Base-by-base conservation (phyloP, 495 filamentous ascomycete genomes). In the Neurospora sp. region DNA sequence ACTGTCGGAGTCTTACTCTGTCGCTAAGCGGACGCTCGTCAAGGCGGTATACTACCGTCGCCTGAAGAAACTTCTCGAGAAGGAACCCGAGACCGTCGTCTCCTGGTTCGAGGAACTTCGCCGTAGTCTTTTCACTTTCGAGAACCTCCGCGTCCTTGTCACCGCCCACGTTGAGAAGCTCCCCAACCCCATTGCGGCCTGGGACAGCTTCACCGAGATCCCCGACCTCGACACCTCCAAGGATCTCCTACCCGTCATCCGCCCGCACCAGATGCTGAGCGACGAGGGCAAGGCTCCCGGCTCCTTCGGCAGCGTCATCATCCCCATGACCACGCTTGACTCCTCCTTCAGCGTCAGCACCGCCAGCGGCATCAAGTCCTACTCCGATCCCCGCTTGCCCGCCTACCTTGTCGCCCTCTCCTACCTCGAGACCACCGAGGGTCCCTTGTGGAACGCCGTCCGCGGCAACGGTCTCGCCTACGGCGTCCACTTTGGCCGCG, bases 391-490 rank as follows among this genome's bases (percentile, higher is more conserved):
- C 1, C 85, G 86, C 35, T 84, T 98, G 14, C 94, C 96, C 2
- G 91, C 96, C 3, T 84, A 96, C 68, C 86, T 97, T 75, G 93
- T 98, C 10, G 95, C 94, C 1, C 87, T 91, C 40, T 88, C 94
- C 12, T 98, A 97, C 80, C 91, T 99, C 73, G 94, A 97, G 75
- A 90, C 93, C 0, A 91, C 96, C 20, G 96, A 98, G 83, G 96
- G 96, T 3, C 96, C 96, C 6, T 88, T 99, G 31, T 98, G 95
- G 94, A 89, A 89, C 73, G 93, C 93, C 3, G 90, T 97, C 69
- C 94, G 96, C 45, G 96, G 96, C 53, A 94, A 90, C 68, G 96
- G 96, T 38, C 87, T 98, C 38, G 96, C 94, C 1, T 99, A 99
- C 79, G 93, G 93, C 18, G 90, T 91, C 10, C 87, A 84, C 74